Conservation (phyloP, 1,139 yeast species). For the Geotrichum histeridarum region DNA sequence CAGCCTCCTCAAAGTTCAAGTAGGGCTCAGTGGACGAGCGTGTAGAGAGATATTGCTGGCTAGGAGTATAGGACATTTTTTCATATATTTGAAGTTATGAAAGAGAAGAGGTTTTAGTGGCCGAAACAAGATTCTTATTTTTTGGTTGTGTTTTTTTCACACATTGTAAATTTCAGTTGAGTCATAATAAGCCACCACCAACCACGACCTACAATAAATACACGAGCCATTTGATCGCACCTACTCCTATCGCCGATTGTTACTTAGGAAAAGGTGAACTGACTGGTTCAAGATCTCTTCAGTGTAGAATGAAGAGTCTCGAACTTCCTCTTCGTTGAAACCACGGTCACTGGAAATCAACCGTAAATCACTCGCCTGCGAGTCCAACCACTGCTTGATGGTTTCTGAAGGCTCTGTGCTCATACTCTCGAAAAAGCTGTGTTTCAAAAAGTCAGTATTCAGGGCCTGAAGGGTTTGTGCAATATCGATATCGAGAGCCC, state of each 20-base stretch:
- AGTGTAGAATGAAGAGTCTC: conserved; percentile 75
- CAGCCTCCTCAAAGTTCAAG: conserved; percentile 83
- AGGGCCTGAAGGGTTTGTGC: conserved; percentile 60
- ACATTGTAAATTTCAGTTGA: not conserved
- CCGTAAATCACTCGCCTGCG: conserved; percentile 70
- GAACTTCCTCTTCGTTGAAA: conserved; percentile 82
- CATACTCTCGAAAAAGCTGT: conserved; percentile 68
- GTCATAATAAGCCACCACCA: not conserved
- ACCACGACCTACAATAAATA: too few relatives aligned
- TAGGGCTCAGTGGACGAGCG: conserved; percentile 56
- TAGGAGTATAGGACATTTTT: conserved; percentile 15
- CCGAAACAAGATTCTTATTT: not conserved
- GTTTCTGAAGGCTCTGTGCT: conserved; percentile 74
- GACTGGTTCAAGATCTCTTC: conserved; percentile 74
- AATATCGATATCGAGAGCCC: conserved; percentile 55
- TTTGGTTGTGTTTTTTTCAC: not conserved
- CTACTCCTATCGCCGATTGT: conserved; percentile 1
- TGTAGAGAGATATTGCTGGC: conserved; percentile 69
- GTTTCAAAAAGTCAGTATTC: conserved; percentile 57
- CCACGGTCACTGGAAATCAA: conserved; percentile 82
- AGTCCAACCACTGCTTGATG: conserved; percentile 63
- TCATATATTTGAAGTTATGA: not conserved
- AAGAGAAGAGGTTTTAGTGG: conserved; percentile 1
- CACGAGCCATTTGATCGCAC: too few relatives aligned
- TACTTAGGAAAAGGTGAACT: conserved; percentile 60